Base-by-base conservation (phyloP, 1,139 yeast species). In the Pichia sp. region DNA sequence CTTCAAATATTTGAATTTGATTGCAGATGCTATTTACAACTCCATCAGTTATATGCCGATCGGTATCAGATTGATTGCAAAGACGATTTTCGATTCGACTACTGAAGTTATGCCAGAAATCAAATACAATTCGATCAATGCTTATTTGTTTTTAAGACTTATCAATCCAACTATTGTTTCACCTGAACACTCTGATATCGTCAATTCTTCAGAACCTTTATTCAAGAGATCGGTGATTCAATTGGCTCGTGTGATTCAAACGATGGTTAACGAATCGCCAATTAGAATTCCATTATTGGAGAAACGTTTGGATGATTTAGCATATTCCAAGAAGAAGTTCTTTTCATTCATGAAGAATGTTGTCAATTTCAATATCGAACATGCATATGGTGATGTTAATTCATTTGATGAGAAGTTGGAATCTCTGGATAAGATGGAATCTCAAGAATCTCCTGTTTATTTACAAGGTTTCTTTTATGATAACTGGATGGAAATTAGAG, bases 161-260 rank as follows among this genome's bases (percentile, higher is more conserved):
- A 77, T 89, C 53, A 90, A 96, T 61, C 98, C 99, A 9, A 96
- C 96, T 0, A 82, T 93, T 52, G 91, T 91, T 14, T 84, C 93
- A 39, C 97, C 98, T 0, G 96, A 88, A 54, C 76, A 89, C 4
- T 79, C 85, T 46, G 71, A 71, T 21, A 71, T 79, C 31, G 66
- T 72, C 6, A 31, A 51, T 8, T 30, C 44, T 2, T 24, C 40
- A 7, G 48, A 56, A 6, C 44, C 50, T n/a, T 75, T 71, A 31
- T 81, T 83, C 11, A 84, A 90, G 55, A 74, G 96, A 54, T 79
- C 90, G 1, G 73, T 88, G 45, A 83, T 93, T 59, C 83, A 87
- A 53, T 68, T 93, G 41, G 98, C 96, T 4, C 88, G 90, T 59
- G 82, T 87, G 28, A 70, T 91, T 38, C 99, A 93, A 67, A 82